Conservation (phyloP, 1,139 yeast genomes). For the Kluyveromyces marxianus region DNA sequence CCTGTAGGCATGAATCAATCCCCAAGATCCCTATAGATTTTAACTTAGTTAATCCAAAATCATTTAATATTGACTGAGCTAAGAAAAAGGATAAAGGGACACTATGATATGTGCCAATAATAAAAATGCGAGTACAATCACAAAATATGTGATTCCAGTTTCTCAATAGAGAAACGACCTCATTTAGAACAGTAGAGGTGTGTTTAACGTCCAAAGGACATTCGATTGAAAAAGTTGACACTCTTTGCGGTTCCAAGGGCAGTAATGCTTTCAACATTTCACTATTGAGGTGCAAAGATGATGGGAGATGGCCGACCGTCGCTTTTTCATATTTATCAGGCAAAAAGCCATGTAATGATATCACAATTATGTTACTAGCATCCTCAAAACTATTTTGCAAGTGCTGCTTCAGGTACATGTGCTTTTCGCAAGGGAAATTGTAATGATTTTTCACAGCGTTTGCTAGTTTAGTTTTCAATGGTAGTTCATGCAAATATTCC, state of each 20-base stretch:
- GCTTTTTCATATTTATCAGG: slow-evolving; percentile 29
- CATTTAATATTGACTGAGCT: slow-evolving; percentile 18
- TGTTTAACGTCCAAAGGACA: slow-evolving; percentile 23
- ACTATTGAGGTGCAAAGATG: slow-evolving; percentile 22
- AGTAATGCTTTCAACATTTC: slow-evolving; percentile 20
- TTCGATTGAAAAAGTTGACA: slow-evolving; percentile 23
- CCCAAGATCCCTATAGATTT: slow-evolving; percentile 24
- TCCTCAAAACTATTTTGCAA: slow-evolving; percentile 11
- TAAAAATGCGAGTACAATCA: slow-evolving; percentile 21
- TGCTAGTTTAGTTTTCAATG: slow-evolving; percentile 23
- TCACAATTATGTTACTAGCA: slow-evolving; percentile 20
- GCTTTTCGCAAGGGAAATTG: slow-evolving; percentile 26
- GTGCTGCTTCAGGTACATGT: slow-evolving; percentile 23
- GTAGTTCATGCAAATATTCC: slow-evolving; percentile 22
- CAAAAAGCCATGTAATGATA: slow-evolving; percentile 26
- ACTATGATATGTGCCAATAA: slow-evolving; percentile 28
- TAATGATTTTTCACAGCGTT: slow-evolving; percentile 27
- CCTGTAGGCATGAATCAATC: slow-evolving; percentile 27
- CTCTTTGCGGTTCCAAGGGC: slow-evolving; percentile 14
- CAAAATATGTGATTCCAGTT: slow-evolving; percentile 24
- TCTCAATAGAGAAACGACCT: slow-evolving; percentile 17
- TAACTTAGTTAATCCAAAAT: slow-evolving; percentile 12
- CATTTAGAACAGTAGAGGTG: slow-evolving; percentile 16
- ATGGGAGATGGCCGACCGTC: slow-evolving; percentile 23
- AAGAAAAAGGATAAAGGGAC: slow-evolving; percentile 24